A percentile compares a stretch with the other conserved stretches of the same genome.
Evolutionary conservation across 1,284 basidiomycete genomes (phyloP).

Genomic region (Moniliella sp.): DNA sequence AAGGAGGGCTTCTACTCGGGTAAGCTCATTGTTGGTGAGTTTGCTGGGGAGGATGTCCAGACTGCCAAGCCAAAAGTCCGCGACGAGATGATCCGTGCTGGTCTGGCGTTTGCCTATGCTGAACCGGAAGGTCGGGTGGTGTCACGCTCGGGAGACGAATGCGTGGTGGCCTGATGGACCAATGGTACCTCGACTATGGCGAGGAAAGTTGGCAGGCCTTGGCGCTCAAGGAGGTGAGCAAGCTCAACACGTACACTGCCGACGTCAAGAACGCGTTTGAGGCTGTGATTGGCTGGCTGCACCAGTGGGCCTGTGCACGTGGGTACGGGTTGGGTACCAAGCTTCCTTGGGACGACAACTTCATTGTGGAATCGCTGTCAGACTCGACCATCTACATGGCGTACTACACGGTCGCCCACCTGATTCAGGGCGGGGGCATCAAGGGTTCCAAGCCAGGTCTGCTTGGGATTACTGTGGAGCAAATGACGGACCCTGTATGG

Average conservation of each 20-base stretch:
- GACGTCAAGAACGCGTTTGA: conserved; percentile 85
- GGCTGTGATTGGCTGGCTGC: conserved; percentile 77
- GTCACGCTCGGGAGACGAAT: conserved; percentile 75
- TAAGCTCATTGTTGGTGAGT: conserved; percentile 68
- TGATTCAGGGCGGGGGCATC: conserved; percentile 41
- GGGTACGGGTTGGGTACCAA: conserved; percentile 88
- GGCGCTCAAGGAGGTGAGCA: conserved; percentile 59
- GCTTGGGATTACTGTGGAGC: conserved; percentile 61
- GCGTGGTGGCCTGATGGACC: conserved; percentile 95
- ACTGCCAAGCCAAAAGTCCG: conserved; percentile 77
- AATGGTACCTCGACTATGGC: conserved; percentile 98
- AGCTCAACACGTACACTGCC: conserved; percentile 68
- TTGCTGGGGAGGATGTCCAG: conserved; percentile 63
- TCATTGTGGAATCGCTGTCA: conserved; percentile 84
- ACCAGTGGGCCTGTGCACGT: conserved; percentile 94
- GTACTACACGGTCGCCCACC: conserved; percentile 70
- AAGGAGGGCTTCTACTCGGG: conserved; percentile 95
- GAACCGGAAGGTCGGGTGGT: conserved; percentile 85
- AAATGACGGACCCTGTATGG: conserved; percentile 94
- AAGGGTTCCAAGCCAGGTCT: conserved; percentile 61
- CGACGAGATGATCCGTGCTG: conserved; percentile 56
- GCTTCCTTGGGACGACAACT: conserved; percentile 87
- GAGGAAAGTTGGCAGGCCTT: conserved; percentile 66
- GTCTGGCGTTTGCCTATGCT: conserved; percentile 72
- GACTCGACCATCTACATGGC: conserved; percentile 98